phyloP scores from a whole-genome alignment of 352 stramenopile species.

The Phytopythium delawarense region DNA sequence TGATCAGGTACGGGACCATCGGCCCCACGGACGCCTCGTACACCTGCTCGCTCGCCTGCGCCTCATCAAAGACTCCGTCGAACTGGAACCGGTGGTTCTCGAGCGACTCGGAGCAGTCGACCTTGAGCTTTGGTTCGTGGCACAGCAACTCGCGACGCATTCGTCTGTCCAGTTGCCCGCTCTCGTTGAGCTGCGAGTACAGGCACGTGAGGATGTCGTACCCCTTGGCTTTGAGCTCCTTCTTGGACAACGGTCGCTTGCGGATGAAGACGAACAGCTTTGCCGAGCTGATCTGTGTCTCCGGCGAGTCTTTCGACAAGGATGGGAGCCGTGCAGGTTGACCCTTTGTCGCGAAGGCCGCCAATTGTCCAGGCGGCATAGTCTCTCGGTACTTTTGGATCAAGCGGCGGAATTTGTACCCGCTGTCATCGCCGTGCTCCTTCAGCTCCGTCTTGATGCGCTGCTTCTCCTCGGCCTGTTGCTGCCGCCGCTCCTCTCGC shows the following conservation, averaged over 20 bases:
- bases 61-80: conserved; percentile 91
- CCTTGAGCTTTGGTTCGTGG: conserved; percentile 70
- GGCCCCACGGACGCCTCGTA: conserved; percentile 75
- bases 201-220: conserved; percentile 64
- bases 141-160: conserved; percentile 49
- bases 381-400: conserved; percentile 54
- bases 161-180: conserved; percentile 6
- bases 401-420: conserved; percentile 72
- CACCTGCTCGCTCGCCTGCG: conserved; percentile 86
- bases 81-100: conserved; percentile 74
- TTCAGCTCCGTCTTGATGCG: conserved; percentile 58
- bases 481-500: conserved; percentile 48
- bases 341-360: not conserved
- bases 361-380: conserved; percentile 27
- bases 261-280: conserved; percentile 63
- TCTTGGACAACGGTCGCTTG: conserved; percentile 61
- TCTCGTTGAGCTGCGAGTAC: conserved; percentile 7
- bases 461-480: conserved; percentile 62
- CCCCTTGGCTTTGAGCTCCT: conserved; percentile 60
- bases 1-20: conserved; percentile 44
- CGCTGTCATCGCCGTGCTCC: conserved; percentile 63
- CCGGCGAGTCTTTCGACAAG: not conserved
- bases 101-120: conserved; percentile 62
- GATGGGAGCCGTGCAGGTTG: not conserved
- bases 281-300: conserved; percentile 1